phyloP scores from a whole-genome alignment of 2,329 filamentous ascomycete genomes.

The Didymella segeticola region DNA sequence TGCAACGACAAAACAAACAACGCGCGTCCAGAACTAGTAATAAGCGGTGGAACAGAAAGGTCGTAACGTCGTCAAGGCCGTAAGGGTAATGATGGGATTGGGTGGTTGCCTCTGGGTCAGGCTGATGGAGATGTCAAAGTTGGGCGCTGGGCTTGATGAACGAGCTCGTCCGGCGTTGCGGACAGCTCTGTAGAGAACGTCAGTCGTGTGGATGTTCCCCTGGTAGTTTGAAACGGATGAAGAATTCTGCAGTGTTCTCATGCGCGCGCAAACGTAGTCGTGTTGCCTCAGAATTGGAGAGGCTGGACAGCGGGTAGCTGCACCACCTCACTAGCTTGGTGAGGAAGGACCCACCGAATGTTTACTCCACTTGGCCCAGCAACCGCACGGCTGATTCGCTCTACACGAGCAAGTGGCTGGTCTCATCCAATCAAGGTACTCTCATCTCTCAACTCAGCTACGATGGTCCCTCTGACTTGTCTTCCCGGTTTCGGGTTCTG shows the following conservation, averaged over 20 bases:
- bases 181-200: constrained; percentile 39
- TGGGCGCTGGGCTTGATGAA: constrained; percentile 22
- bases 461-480: constrained; percentile 9
- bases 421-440: constrained; percentile 24
- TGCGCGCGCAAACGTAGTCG: constrained; percentile 17
- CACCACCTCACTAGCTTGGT: constrained; percentile 32
- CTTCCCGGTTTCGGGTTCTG: constrained; percentile 16
- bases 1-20: constrained; percentile 18
- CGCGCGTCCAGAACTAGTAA: constrained; percentile 18
- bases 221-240: constrained; percentile 18
- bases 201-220: constrained; percentile 33
- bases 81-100: constrained; percentile 21
- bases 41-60: constrained; percentile 18
- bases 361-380: constrained; percentile 33
- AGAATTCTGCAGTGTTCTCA: constrained; percentile 10
- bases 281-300: constrained; percentile 23
- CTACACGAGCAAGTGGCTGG: constrained; percentile 34
- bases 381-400: constrained; percentile 25
- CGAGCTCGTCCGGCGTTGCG: constrained; percentile 43
- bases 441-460: constrained; percentile 7
- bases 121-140: constrained; percentile 27
- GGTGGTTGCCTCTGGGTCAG: constrained; percentile 25
- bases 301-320: constrained; percentile 26
- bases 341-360: constrained; percentile 26
- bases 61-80: constrained; percentile 45